phyloP scores from a whole-genome alignment of 2,329 filamentous ascomycete genomes.

The Sarocladium strictum region DNA sequence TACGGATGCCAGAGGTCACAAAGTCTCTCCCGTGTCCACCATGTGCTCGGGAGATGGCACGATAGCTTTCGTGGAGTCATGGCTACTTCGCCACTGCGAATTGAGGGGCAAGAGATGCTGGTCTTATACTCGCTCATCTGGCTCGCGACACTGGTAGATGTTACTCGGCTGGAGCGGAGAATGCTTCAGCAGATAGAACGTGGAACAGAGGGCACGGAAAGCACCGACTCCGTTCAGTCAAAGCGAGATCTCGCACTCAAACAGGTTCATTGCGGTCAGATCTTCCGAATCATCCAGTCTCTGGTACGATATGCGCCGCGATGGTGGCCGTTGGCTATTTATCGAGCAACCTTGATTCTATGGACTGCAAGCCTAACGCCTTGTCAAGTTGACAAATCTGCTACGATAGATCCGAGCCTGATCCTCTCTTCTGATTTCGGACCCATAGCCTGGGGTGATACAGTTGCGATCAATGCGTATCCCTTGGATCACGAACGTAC shows the following conservation, averaged over 20 bases:
- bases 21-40: background rate
- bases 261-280: constrained; percentile 1
- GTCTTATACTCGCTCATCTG: background rate
- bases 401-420: background rate
- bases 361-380: background rate
- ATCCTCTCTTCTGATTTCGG: background rate
- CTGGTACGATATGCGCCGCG: background rate
- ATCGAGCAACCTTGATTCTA: background rate
- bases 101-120: background rate
- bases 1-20: background rate
- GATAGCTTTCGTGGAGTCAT: background rate
- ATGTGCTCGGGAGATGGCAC: background rate
- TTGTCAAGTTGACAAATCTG: background rate
- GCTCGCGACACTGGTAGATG: background rate
- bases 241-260: background rate
- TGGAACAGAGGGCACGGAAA: background rate
- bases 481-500: background rate
- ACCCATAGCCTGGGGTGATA: background rate
- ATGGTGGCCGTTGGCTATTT: constrained; percentile 1
- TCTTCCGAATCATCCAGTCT: background rate
- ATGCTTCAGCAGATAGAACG: background rate
- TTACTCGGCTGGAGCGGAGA: background rate
- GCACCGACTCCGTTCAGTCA: background rate
- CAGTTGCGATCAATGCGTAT: background rate
- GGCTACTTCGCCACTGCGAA: background rate